Evolutionary conservation across 2,329 filamentous ascomycete genomes (phyloP), one percentile per base, ranked within the genome.

Genomic region (Fusarium mexicanum): DNA sequence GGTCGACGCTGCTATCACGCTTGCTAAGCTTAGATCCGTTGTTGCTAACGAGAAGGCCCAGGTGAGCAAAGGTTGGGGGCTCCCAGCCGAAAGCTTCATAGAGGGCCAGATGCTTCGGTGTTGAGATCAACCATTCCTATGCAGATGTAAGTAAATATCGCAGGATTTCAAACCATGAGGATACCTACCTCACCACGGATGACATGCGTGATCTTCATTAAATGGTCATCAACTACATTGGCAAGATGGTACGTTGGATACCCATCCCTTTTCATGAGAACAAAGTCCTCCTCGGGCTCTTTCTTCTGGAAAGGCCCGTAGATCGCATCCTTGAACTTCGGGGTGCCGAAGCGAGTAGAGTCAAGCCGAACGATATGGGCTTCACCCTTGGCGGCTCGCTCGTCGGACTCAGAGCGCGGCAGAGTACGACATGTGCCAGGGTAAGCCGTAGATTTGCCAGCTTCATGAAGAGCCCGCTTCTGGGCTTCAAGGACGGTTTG

Each of bases 191-290:
- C 92, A 61, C 96, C 96, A 47, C 96, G 91, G 67, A 99, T 93
- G 20, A 99, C 96, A 82, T 98, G 96, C 0, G 95, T 98, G 75
- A 99, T 97, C 68, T 94, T 86, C 96, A 99, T 99, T 69, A 93
- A 86, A 81, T 98, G 94, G 79, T 99, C 96, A 79, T 99, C 96
- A 9, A 99, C 92, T 14, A 99, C 96, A 79, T 98, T 99, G 9
- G 96, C 96, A 70, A 99, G 92, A 82, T 99, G 96, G 79, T 99
- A 99, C 0, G 97, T 99, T 1, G 96, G 96, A 73, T 93, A 93
- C 0, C 95, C 95, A 80, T 99, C 96, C 2, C 91, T 92, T 82
- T 99, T 99, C 69, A 98, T 86, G 46, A 99, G 86, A 69, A 99
- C 93, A 26, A 95, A 96, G 79, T 98, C 95, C 75, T 96, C 94